phyloP scores from a whole-genome alignment of 768 basidiomycete genomes.

The Coprinellus aureogranulatus region DNA sequence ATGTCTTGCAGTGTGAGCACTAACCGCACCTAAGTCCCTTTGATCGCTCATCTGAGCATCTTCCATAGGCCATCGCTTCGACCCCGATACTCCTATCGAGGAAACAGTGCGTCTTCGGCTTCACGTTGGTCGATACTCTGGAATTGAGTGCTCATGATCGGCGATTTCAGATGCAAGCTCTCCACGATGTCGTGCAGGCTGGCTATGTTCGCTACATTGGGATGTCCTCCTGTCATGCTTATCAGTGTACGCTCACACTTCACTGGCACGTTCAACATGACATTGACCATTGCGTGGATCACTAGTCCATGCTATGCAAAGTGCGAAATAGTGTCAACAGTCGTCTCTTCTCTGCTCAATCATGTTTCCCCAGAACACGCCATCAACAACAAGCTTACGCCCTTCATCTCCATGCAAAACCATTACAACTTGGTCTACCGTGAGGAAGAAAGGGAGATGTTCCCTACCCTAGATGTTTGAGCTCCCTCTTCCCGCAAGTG shows the following conservation, averaged over 20 bases:
- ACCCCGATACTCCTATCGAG: constrained; percentile 55
- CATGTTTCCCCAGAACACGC: constrained; percentile 48
- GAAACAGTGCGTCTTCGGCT: constrained; percentile 39
- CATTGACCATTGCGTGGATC: background rate
- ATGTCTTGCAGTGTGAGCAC: constrained; percentile 63
- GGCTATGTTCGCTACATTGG: constrained; percentile 63
- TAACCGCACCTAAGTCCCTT: background rate
- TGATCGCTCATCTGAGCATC: constrained; percentile 26
- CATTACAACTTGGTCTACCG: constrained; percentile 60
- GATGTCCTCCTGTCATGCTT: constrained; percentile 55
- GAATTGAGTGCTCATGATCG: background rate
- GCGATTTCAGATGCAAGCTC: constrained; percentile 54
- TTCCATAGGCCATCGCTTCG: constrained; percentile 55
- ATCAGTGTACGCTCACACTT: constrained; percentile 41
- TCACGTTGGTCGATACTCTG: background rate
- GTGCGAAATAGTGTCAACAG: constrained; percentile 23
- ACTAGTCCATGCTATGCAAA: constrained; percentile 56
- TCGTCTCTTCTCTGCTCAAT: background rate
- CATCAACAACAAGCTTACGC: constrained; percentile 47
- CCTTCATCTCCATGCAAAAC: constrained; percentile 72
- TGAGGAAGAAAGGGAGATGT: constrained; percentile 66
- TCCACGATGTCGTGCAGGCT: constrained; percentile 65
- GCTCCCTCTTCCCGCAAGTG: no score
- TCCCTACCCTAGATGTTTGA: constrained; percentile 49
- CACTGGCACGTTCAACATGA: background rate